Percentiles rank a stretch among this genome's conserved stretches.
Conservation (phyloP, 1,284 basidiomycete genomes). For the Trichosporon inkin region DNA sequence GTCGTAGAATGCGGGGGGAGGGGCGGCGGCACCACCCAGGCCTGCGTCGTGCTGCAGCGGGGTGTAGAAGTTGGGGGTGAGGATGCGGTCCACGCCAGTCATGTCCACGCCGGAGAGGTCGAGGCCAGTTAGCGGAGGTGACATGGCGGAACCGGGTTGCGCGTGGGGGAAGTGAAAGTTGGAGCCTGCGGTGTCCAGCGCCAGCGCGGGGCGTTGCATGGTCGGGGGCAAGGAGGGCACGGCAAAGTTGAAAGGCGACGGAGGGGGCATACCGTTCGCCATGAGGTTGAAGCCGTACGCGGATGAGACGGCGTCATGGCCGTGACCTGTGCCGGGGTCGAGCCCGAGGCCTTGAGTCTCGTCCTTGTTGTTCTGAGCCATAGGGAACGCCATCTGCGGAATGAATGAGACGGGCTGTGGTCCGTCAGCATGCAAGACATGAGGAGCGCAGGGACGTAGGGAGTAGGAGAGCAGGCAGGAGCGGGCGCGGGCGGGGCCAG, state of each 20-base stretch:
- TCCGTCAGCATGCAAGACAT: not conserved
- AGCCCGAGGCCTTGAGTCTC: not conserved
- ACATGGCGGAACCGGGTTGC: slow-evolving; percentile 3
- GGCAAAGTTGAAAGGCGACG: not conserved
- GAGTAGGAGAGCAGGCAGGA: not conserved
- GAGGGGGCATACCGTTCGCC: slow-evolving; percentile 5
- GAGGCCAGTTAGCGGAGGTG: slow-evolving; percentile 4
- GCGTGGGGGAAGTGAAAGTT: not conserved
- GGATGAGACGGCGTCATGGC: not conserved
- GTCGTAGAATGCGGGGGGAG: slow-evolving; percentile 8
- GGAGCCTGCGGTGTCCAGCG: slow-evolving; percentile 1
- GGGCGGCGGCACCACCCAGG: slow-evolving; percentile 3
- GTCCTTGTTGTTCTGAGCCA: slow-evolving; percentile 7
- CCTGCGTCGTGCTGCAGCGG: slow-evolving; percentile 9
- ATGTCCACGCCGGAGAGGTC: slow-evolving; percentile 8
- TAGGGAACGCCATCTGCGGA: slow-evolving; percentile 1
- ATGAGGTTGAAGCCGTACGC: slow-evolving; percentile 5
- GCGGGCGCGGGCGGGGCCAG: too few relatives aligned
- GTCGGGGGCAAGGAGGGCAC: slow-evolving; percentile 1
- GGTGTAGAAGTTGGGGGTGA: slow-evolving; percentile 23
- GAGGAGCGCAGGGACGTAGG: too few relatives aligned
- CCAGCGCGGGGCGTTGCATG: slow-evolving; percentile 4
- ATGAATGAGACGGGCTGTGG: slow-evolving; percentile 1
- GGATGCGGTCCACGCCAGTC: slow-evolving; percentile 16
- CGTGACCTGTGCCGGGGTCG: not conserved